Conservation (phyloP, 768 basidiomycete species). For the Xerocomellus amylosporus region DNA sequence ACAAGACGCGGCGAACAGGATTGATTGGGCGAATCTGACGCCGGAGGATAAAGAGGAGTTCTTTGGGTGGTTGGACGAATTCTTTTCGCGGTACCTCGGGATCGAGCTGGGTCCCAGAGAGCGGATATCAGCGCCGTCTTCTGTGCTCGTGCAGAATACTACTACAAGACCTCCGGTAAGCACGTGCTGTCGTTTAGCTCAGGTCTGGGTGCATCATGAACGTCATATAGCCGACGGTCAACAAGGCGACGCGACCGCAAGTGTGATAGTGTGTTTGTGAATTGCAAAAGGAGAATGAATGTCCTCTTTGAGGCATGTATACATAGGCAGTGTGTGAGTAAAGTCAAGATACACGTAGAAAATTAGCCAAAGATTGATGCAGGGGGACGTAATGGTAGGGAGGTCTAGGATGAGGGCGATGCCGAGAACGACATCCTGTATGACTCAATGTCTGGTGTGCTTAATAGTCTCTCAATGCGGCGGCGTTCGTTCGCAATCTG, state of each 20-base stretch:
- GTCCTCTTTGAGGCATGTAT: constrained; percentile 6
- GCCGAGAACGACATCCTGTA: not conserved
- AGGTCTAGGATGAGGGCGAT: constrained; percentile 14
- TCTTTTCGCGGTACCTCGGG: constrained; percentile 52
- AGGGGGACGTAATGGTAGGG: constrained; percentile 5
- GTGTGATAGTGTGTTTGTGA: not conserved
- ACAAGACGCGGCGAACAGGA: constrained; percentile 19
- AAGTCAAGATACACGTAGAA: constrained; percentile 11
- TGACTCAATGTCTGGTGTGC: not conserved
- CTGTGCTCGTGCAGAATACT: not conserved
- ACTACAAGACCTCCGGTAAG: constrained; percentile 20
- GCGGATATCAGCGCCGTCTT: not conserved
- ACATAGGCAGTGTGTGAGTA: constrained; percentile 16
- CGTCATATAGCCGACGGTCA: constrained; percentile 21
- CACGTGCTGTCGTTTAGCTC: not conserved
- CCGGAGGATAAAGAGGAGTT: constrained; percentile 67
- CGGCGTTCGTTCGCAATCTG: constrained; percentile 28
- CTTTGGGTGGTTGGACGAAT: constrained; percentile 81
- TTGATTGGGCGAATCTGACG: constrained; percentile 72
- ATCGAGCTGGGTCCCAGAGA: constrained; percentile 21
- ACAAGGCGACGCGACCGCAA: constrained; percentile 20
- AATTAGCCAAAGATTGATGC: constrained; percentile 15
- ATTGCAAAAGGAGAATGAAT: not conserved
- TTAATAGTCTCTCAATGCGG: constrained; percentile 11
- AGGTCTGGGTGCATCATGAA: not conserved